These are phyloP conservation scores for Colletotrichum chrysophilum DNA, from an alignment of 2,329 filamentous ascomycete genomes.

Conservation along the genomic window DNA sequence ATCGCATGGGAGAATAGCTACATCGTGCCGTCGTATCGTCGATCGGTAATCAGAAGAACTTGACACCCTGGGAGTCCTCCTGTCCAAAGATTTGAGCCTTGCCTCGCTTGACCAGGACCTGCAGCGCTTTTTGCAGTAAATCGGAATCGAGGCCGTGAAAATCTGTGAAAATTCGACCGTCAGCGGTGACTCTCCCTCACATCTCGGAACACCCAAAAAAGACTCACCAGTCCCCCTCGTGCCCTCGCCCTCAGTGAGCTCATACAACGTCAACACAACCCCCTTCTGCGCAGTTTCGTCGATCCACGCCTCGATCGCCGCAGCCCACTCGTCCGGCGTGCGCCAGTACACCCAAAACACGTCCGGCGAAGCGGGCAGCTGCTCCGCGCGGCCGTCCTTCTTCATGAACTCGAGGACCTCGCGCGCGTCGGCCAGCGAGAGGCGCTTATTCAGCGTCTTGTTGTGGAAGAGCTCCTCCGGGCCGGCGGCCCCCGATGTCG, in stretches of 20 bases:
- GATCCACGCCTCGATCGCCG: conserved; percentile 77
- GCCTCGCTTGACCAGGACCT: conserved; percentile 84
- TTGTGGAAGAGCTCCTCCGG: conserved; percentile 62
- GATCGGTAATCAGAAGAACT: conserved; percentile 77
- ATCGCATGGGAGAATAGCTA: not conserved
- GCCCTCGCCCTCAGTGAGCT: conserved; percentile 86
- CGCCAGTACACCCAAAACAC: conserved; percentile 83
- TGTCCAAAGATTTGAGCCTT: conserved; percentile 93
- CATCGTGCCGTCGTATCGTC: not conserved
- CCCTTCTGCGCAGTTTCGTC: conserved; percentile 90
- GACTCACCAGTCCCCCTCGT: conserved; percentile 69
- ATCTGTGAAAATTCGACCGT: conserved; percentile 53
- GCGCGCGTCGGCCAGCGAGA: conserved; percentile 56
- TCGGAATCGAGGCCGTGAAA: conserved; percentile 89
- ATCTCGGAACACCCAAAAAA: not conserved
- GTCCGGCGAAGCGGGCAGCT: conserved; percentile 55
- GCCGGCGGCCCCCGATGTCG: conserved; percentile 51
- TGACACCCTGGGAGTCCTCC: conserved; percentile 88
- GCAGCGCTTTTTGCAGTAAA: conserved; percentile 78
- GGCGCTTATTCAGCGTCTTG: conserved; percentile 54
- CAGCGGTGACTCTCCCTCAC: too few relatives aligned
- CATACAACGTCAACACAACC: conserved; percentile 89
- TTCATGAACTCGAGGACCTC: conserved; percentile 66
- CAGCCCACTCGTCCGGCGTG: conserved; percentile 90
- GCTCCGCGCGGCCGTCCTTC: conserved; percentile 69